Conservation (phyloP, 2,329 filamentous ascomycete species). For the Boeremia exigua region DNA sequence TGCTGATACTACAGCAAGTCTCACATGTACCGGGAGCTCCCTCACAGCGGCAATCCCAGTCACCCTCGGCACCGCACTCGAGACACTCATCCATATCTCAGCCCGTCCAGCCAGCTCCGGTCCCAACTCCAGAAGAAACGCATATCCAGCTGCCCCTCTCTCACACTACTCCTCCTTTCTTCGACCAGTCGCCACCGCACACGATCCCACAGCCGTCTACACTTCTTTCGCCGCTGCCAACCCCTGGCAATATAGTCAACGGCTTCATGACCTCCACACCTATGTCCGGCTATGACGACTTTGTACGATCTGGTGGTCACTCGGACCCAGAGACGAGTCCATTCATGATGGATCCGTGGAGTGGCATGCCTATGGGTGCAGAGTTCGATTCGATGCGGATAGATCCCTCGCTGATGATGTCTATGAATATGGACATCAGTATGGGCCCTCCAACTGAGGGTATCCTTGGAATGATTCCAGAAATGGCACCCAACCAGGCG, state of each 20-base stretch:
- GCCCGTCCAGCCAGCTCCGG: constrained; percentile 37
- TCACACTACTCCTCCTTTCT: constrained; percentile 47
- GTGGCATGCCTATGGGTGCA: constrained; percentile 53
- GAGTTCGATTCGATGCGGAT: constrained; percentile 54
- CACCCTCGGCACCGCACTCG: constrained; percentile 39
- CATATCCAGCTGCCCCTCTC: constrained; percentile 33
- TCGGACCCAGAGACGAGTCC: constrained; percentile 54
- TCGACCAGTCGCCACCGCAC: constrained; percentile 50
- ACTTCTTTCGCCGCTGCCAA: constrained; percentile 48
- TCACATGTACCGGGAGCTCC: constrained; percentile 22
- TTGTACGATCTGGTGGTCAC: constrained; percentile 49
- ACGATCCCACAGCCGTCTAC: constrained; percentile 35
- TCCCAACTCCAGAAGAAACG: constrained; percentile 45
- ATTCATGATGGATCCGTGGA: constrained; percentile 58
- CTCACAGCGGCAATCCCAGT: constrained; percentile 39
- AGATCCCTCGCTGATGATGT: constrained; percentile 54
- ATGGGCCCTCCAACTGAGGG: constrained; percentile 50
- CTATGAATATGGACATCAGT: constrained; percentile 54
- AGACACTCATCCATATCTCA: constrained; percentile 42
- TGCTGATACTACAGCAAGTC: constrained; percentile 24
- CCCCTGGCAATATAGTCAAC: constrained; percentile 46
- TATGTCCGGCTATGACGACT: constrained; percentile 56
- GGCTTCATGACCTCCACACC: constrained; percentile 54
- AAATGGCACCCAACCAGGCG: constrained; percentile 47
- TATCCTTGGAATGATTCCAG: constrained; percentile 55